Evolutionary conservation across 495 filamentous ascomycete species (phyloP).

Genomic region (Staphylotrichum tortipilum): DNA sequence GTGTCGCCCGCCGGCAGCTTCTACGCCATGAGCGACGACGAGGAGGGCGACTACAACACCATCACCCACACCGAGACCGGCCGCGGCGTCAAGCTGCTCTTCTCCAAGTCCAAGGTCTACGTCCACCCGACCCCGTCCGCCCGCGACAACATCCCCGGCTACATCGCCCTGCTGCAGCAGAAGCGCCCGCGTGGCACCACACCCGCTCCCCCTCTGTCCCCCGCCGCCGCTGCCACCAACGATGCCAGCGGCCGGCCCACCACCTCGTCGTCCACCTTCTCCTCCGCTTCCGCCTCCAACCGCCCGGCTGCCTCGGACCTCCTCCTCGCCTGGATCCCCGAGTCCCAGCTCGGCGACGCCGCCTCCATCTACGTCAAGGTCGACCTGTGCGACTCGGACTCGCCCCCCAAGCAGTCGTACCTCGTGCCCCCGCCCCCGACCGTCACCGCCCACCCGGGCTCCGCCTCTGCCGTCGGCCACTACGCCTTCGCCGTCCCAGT

Average conservation of each 20-base stretch:
- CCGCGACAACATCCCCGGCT: slow-evolving; percentile 95
- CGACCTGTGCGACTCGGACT: slow-evolving; percentile 71
- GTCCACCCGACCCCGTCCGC: slow-evolving; percentile 91
- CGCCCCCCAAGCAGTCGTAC: slow-evolving; percentile 75
- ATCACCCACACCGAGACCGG: slow-evolving; percentile 76
- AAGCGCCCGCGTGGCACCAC: slow-evolving; percentile 60
- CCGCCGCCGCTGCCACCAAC: not conserved
- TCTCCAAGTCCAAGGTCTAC: slow-evolving; percentile 97
- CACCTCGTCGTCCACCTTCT: slow-evolving; percentile 47
- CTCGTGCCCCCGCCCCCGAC: slow-evolving; percentile 88
- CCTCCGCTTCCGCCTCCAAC: slow-evolving; percentile 27
- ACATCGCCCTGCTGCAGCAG: slow-evolving; percentile 89
- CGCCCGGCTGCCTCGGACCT: slow-evolving; percentile 53
- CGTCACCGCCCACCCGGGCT: slow-evolving; percentile 58
- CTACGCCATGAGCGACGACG: slow-evolving; percentile 94
- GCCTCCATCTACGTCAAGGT: slow-evolving; percentile 90
- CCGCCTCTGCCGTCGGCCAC: slow-evolving; percentile 53
- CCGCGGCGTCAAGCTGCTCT: slow-evolving; percentile 88
- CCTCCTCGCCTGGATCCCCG: slow-evolving; percentile 87
- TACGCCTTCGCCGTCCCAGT: slow-evolving; percentile 93
- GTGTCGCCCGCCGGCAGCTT: slow-evolving; percentile 79
- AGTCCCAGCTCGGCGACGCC: slow-evolving; percentile 77
- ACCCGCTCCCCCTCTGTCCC: slow-evolving; percentile 9
- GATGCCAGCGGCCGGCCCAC: slow-evolving; percentile 25
- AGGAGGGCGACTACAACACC: slow-evolving; percentile 91